These are phyloP conservation scores for Puccinia brachypodii DNA, from an alignment of 1,284 basidiomycete species.

Conservation along the genomic window DNA sequence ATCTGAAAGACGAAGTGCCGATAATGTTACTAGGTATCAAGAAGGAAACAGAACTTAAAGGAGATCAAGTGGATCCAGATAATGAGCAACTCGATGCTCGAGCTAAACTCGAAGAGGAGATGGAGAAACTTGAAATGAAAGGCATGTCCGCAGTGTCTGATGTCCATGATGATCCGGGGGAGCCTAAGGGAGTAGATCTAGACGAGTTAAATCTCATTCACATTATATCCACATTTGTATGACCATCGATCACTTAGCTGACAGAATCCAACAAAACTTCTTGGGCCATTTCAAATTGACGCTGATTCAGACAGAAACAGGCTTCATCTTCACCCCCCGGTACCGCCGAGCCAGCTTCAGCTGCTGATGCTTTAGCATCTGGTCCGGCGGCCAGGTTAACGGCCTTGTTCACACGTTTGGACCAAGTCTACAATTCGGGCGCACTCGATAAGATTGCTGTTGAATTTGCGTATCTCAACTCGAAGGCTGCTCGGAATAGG, in stretches of 20 bases:
- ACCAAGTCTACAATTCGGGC: slow-evolving; percentile 87
- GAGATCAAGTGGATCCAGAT: background rate
- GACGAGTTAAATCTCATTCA: slow-evolving; percentile 52
- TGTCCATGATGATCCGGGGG: background rate
- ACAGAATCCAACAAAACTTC: background rate
- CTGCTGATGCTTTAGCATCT: slow-evolving; percentile 59
- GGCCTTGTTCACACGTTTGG: slow-evolving; percentile 84
- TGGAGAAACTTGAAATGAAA: slow-evolving; percentile 40
- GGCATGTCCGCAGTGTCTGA: slow-evolving; percentile 53
- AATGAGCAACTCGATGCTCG: background rate
- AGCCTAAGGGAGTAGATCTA: slow-evolving; percentile 57
- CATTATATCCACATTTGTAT: background rate
- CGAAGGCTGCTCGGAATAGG: slow-evolving; percentile 87
- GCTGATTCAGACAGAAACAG: slow-evolving; percentile 62
- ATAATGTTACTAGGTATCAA: slow-evolving; percentile 72
- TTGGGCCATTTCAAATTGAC: slow-evolving; percentile 33
- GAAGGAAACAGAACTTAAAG: background rate
- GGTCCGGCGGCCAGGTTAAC: slow-evolving; percentile 75
- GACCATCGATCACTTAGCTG: background rate
- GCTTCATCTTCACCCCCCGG: slow-evolving; percentile 58
- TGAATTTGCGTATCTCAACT: slow-evolving; percentile 94
- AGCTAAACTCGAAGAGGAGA: slow-evolving; percentile 37
- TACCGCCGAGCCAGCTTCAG: slow-evolving; percentile 63
- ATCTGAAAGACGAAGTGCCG: slow-evolving; percentile 87
- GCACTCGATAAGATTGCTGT: slow-evolving; percentile 91